Evolutionary conservation across 257 asterid genomes (phyloP).

Genomic region (Nicotiana paniculata): DNA sequence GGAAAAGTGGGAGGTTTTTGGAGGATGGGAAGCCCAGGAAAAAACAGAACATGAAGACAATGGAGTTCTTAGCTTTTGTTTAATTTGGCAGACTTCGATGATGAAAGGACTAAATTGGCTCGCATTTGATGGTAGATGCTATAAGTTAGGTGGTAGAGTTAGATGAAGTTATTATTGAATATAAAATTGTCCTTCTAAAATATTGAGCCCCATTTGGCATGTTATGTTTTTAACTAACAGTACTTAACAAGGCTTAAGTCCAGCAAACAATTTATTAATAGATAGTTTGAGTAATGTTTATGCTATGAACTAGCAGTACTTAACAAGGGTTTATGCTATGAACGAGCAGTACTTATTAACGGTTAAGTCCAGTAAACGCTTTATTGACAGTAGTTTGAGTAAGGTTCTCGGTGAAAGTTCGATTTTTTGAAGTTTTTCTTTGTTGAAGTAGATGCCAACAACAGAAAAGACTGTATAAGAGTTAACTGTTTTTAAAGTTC

Average conservation of each 20-base stretch:
- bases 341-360: not conserved
- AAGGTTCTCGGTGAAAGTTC: not conserved
- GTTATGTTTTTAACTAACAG: not conserved
- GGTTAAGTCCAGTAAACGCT: not conserved
- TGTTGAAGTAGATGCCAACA: no score
- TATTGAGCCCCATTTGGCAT: not conserved
- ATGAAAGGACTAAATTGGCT: not conserved
- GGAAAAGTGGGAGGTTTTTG: not conserved
- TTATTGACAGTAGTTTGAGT: not conserved
- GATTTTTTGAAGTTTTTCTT: not conserved
- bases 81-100: not conserved
- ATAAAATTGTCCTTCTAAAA: not conserved
- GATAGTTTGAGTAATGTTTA: not conserved
- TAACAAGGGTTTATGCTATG: not conserved
- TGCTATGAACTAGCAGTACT: not conserved
- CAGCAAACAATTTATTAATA: not conserved
- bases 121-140: not conserved
- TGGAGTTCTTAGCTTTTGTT: not conserved
- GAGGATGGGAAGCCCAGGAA: not conserved
- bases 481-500: not conserved
- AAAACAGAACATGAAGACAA: not conserved
- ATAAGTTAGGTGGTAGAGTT: not conserved
- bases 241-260: not conserved
- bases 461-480: no score
- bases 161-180: not conserved